Base-by-base conservation (phyloP, 352 stramenopile genomes). In the Phytopythium boreale region DNA sequence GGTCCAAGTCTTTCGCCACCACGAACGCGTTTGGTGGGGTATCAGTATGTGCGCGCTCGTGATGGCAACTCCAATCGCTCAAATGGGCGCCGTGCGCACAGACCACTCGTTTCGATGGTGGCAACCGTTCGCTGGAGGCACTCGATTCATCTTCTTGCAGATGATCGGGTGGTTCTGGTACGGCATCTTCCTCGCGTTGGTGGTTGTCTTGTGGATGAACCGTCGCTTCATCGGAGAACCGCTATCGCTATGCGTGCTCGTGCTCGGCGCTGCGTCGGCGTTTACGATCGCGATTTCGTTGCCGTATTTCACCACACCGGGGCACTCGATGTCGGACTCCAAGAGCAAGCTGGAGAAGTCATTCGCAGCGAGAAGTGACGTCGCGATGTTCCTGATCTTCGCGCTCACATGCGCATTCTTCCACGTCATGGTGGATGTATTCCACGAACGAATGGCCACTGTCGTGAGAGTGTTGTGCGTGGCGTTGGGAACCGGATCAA, bases 121-220 rank as follows among this genome's bases (percentile, higher is more conserved):
- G 75, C 79, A 88, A 15, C 79, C 79, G 6, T 88, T 88, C 52
- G 50, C 74, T 4, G 79, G 79, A 15, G 77, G 76, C n/a, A 83
- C 79, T 1, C 82, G 80, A 52, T 88, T 81, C 62, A 69, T 86
- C 9, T 88, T 88, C 56, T 52, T 88, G 17, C 79, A 88, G 68
- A 80, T 71, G 8, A 68, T 88, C 6, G 79, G 79, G 3, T 88
- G 79, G 79, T 64, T 85, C 22, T 88, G 79, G 79, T 88, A 86
- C 37, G 74, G 67, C 0, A 73, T 81, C 44, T 84, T 80, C 60
- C 52, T 82, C 24, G 76, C 73, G 17, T 24, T 75, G 10, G 62
- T 68, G 7, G 69, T 88, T 22, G 56, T 88, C 1, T n/a, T 84
- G 22, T 59, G 62, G 41, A 69, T 86, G 59, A 88, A 88, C 47